Evolutionary conservation across 176 grass and related monocot species (phyloP).

Genomic region (Carex scoparia): DNA sequence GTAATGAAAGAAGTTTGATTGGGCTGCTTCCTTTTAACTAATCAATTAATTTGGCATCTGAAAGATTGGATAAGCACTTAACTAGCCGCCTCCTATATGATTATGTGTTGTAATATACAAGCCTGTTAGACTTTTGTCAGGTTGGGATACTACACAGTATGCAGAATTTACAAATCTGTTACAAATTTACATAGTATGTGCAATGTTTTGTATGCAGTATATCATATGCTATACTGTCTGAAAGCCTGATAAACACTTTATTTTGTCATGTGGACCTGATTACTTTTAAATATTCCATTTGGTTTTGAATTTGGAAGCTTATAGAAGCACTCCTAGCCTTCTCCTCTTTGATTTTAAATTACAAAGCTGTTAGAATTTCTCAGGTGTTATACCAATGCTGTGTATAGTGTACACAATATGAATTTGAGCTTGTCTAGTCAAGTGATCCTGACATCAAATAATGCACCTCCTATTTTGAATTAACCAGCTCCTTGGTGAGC

Average conservation of each 20-base stretch:
- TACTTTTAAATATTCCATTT: neutral
- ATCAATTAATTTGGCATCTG: neutral
- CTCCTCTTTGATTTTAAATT: neutral
- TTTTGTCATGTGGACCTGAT: neutral
- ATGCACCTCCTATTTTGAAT: neutral
- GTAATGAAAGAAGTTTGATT: neutral
- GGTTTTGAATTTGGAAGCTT: neutral
- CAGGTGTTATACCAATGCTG: neutral
- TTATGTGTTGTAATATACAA: neutral
- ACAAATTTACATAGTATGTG: neutral
- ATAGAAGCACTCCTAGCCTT: neutral
- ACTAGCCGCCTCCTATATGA: neutral
- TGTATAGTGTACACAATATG: neutral
- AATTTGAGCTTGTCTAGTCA: neutral
- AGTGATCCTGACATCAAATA: neutral
- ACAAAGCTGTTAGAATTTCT: neutral
- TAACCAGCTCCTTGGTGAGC: slow-evolving; percentile 17
- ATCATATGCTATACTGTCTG: neutral
- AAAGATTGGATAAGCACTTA: neutral
- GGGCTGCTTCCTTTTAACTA: neutral
- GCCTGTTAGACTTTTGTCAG: neutral
- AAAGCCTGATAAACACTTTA: neutral
- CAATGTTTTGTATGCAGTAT: neutral
- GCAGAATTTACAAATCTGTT: neutral
- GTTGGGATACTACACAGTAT: neutral